Base-by-base conservation (phyloP, 2,329 filamentous ascomycete species). In the Endoconidiophora laricicola region DNA sequence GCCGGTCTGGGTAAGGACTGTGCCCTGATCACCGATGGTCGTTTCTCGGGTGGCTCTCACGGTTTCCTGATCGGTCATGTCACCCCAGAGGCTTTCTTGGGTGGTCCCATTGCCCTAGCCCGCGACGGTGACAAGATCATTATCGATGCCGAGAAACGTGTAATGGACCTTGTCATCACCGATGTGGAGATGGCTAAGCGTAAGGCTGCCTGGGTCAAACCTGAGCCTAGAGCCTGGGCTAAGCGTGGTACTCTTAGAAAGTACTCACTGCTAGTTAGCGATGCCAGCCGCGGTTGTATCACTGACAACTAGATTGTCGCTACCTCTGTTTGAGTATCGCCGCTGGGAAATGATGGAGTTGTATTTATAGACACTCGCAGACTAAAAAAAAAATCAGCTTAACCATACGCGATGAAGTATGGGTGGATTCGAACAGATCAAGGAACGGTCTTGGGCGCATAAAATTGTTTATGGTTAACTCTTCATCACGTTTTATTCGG, bases 51-150 rank as follows among this genome's bases (percentile, higher is more conserved):
- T 52, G 86, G 84, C 48, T 83, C 77, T 54, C 85, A 91, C 72
- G 85, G 85, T 38, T 91, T 91, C 73, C 69, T 91, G 57, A 90
- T 91, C 59, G 85, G 85, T 1, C 85, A 91, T 65, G 83, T 94
- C 55, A 85, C 88, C 39, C 86, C 86, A 23, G 86, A 94, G 67
- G 86, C 86, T 6, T 81, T 85, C 61, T 83, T 84, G 56, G 86
- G 86, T 46, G 86, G 86, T 0, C 86, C 86, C 2, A 91, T 94
- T 55, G 86, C 76, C 12, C 72, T 94, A 9, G 82, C 91, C n/a
- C 64, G 74, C 57, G 81, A 94, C 57, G 86, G 86, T 23, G 86
- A 94, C 61, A 72, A 72, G 52, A 82, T 94, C 57, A 77, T 79
- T 45, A 93, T 94, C 54, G 85, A 94, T 59, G 83, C 86, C 0